Conservation (phyloP, 2,329 filamentous ascomycete genomes). For the Ceratocystis eucalypticola region DNA sequence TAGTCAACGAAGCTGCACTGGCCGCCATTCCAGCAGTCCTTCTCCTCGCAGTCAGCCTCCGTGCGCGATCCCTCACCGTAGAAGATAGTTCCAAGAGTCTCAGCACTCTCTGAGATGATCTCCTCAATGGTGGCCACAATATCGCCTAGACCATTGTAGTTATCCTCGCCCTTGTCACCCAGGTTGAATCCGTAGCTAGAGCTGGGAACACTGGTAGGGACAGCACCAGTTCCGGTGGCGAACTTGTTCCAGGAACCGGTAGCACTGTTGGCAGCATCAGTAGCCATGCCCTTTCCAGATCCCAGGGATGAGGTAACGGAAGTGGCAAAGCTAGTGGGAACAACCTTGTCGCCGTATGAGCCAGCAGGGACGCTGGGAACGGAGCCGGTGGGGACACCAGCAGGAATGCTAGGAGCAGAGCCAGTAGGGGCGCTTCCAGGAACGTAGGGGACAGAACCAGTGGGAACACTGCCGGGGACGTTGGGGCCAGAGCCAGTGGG, state of each 20-base stretch:
- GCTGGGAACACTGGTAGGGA: background rate
- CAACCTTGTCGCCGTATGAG: conserved; percentile 3
- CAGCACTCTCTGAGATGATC: background rate
- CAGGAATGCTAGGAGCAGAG: too few species aligned
- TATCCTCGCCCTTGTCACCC: background rate
- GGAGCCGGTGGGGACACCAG: background rate
- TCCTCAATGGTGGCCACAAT: background rate
- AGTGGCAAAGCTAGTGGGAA: background rate
- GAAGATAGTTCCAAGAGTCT: conserved; percentile 13
- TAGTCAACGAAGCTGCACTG: conserved; percentile 15
- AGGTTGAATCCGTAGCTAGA: background rate
- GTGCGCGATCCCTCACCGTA: conserved; percentile 12
- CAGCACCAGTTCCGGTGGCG: background rate
- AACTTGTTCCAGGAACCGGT: background rate
- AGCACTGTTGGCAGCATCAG: background rate
- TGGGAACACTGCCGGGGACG: too few species aligned
- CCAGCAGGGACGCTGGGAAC: background rate
- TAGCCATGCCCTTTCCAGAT: background rate
- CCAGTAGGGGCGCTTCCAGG: too few species aligned
- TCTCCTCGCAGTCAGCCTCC: conserved; percentile 9
- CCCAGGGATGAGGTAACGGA: background rate
- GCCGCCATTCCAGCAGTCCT: conserved; percentile 8
- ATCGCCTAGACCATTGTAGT: background rate
- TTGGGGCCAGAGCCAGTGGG: background rate
- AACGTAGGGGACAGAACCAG: too few species aligned